Evolutionary conservation across 345 rosid genomes (phyloP).

Genomic region (Linum tenue): DNA sequence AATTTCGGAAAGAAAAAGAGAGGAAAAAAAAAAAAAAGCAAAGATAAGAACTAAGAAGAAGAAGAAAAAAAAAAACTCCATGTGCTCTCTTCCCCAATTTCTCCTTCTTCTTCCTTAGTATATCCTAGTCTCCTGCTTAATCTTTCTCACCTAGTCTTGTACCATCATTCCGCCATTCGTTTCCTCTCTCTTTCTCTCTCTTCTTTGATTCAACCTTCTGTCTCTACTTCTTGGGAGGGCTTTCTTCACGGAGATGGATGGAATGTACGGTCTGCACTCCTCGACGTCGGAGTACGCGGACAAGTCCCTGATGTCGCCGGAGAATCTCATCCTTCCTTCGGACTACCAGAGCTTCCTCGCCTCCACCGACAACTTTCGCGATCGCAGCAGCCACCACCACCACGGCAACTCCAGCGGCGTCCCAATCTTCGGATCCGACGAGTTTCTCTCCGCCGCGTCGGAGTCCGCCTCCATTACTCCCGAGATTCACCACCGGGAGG

Average conservation of each 20-base stretch:
- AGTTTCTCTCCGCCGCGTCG: constrained; percentile 51
- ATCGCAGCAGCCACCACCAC: constrained; percentile 20
- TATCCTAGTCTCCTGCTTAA: background rate
- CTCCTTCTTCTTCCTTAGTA: background rate
- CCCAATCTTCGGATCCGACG: constrained; percentile 58
- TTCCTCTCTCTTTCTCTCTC: background rate
- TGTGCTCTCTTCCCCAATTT: background rate
- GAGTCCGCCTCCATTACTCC: constrained; percentile 51
- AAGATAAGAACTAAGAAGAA: too few species aligned
- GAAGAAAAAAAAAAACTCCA: background rate
- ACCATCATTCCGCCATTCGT: too few species aligned
- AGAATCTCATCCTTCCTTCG: constrained; percentile 43
- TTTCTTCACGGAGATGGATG: constrained; percentile 45
- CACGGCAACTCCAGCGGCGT: constrained; percentile 5
- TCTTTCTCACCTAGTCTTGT: background rate
- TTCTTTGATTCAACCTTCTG: background rate
- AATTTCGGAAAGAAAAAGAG: too few species aligned
- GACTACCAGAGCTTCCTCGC: constrained; percentile 41
- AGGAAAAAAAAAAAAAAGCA: too few species aligned
- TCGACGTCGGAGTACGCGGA: constrained; percentile 50
- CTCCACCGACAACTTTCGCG: constrained; percentile 14
- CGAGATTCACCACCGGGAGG: constrained; percentile 36
- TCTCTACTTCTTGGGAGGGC: background rate
- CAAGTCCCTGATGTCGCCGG: constrained; percentile 55
- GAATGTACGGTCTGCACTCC: constrained; percentile 47